Base-by-base conservation (phyloP, 441 rosid genomes). In the Pelargonium cotyledonis region DNA sequence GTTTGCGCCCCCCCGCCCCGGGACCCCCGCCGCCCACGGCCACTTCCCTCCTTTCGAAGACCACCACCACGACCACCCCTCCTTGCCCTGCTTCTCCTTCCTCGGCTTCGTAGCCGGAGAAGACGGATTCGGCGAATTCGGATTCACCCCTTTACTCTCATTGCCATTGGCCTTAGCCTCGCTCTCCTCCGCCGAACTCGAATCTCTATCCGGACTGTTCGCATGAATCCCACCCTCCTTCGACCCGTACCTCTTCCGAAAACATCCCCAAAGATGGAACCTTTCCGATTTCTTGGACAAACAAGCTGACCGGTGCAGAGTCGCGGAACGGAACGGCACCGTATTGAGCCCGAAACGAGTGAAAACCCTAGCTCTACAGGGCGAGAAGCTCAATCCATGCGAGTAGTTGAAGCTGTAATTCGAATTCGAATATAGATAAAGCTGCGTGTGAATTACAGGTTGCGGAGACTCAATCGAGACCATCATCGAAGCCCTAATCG, bases 151-250 rank as follows among this genome's bases (percentile, higher is more conserved):
- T 18, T 68, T 70, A 66, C 81, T 84, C 67, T 88, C 92, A 1
- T 71, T 76, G 1, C 31, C 31, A 26, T 26, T 26, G 31, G 68
- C 49, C 62, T 11, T 21, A 4, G 76, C 72, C 4, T 86, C 96
- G 57, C 76, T 78, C 12, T 71, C 77, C 47, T 89, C 88, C 67
- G 76, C 78, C 7, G 90, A 71, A 55, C 81, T 80, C 14, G 93
- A 74, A 68, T 89, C 96, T 26, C 84, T 76, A 8, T 89, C 97
- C 75, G 88, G 86, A 75, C 89, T 84, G 68, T 78, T 81, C 16
- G 89, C 88, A 65, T 85, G 69, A 29, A 76, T 68, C 66, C 79
- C 79, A 16, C 76, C 62, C 57, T 79, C 86, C 26, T 72, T 80
- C 55, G 80, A 31, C 51, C 68, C 81, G 68, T 72, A 72, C 44